These are phyloP conservation scores for Trichocomaceae sp. DNA, from an alignment of 2,329 filamentous ascomycete species.

Conservation along the genomic window DNA sequence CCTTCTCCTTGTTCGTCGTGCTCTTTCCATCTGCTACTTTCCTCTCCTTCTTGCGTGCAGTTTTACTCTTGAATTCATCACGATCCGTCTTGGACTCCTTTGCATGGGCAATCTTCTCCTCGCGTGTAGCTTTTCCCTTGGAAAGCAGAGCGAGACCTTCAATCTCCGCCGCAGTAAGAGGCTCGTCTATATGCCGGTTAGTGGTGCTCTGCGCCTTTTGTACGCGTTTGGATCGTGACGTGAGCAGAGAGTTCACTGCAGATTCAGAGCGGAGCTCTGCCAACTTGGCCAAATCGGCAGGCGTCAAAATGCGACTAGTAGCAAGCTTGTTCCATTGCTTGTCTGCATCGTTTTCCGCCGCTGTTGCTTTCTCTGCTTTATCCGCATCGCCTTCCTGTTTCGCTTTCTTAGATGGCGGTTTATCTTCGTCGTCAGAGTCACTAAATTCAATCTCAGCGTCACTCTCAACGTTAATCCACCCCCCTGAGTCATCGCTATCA, in stretches of 20 bases:
- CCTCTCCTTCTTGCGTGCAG: constrained; percentile 76
- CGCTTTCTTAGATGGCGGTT: constrained; percentile 59
- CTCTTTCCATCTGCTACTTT: constrained; percentile 88
- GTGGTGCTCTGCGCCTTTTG: constrained; percentile 36
- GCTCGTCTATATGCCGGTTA: constrained; percentile 71
- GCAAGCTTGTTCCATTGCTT: constrained; percentile 55
- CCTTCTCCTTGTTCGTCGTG: constrained; percentile 95
- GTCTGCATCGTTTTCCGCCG: constrained; percentile 38
- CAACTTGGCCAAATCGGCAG: constrained; percentile 91
- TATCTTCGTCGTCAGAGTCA: constrained; percentile 64
- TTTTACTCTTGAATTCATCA: constrained; percentile 75
- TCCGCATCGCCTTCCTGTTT: constrained; percentile 43
- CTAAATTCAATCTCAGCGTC: constrained; percentile 70
- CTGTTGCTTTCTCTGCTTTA: constrained; percentile 24
- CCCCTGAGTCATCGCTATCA: constrained; percentile 66
- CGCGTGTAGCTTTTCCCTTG: constrained; percentile 72
- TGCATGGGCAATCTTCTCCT: constrained; percentile 78
- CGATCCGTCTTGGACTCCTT: constrained; percentile 73
- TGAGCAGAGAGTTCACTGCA: constrained; percentile 58
- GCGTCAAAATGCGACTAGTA: constrained; percentile 90
- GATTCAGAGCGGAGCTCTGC: constrained; percentile 75
- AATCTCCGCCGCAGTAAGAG: constrained; percentile 84
- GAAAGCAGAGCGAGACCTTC: constrained; percentile 72
- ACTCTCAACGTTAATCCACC: constrained; percentile 86
- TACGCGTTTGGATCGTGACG: constrained; percentile 39